phyloP scores from a whole-genome alignment of 2,329 filamentous ascomycete species.

The Beauveria bassiana region DNA sequence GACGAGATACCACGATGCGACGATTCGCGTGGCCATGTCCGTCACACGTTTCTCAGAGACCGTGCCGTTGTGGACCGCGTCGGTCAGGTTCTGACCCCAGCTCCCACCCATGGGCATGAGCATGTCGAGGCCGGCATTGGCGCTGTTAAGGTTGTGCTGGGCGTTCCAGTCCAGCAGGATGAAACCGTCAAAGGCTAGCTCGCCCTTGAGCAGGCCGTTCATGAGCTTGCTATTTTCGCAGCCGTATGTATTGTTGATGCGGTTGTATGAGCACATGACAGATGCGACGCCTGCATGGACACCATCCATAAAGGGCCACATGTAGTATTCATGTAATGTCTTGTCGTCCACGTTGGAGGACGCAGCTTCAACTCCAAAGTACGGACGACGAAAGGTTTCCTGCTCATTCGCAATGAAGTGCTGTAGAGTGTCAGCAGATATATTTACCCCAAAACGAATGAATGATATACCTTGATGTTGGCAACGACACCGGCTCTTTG shows the following conservation, averaged over 20 bases:
- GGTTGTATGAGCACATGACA: conserved; percentile 64
- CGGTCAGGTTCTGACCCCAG: conserved; percentile 60
- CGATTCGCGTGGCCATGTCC: conserved; percentile 69
- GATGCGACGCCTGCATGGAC: conserved; percentile 48
- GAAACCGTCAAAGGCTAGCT: conserved; percentile 60
- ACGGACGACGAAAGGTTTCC: conserved; percentile 38
- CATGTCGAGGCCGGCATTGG: conserved; percentile 59
- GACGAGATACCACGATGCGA: conserved; percentile 52
- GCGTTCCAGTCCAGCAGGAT: conserved; percentile 64
- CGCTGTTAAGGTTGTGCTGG: conserved; percentile 51
- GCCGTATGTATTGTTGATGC: conserved; percentile 64
- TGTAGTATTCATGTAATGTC: conserved; percentile 57
- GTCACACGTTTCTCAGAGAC: conserved; percentile 62
- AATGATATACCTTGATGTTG: conserved; percentile 49
- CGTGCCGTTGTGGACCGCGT: conserved; percentile 71
- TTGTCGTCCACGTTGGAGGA: conserved; percentile 58
- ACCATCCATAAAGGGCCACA: conserved; percentile 59
- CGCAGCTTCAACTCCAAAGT: conserved; percentile 40
- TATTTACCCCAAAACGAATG: fast-evolving
- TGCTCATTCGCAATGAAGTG: conserved; percentile 57
- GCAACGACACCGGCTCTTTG: conserved; percentile 75
- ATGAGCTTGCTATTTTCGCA: conserved; percentile 65
- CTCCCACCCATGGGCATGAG: conserved; percentile 51
- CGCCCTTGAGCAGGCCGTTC: conserved; percentile 59
- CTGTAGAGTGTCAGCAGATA: conserved; percentile 16